Evolutionary conservation across 768 basidiomycete genomes (phyloP), one percentile per base, ranked within the genome.

Genomic region (Postia placenta): DNA sequence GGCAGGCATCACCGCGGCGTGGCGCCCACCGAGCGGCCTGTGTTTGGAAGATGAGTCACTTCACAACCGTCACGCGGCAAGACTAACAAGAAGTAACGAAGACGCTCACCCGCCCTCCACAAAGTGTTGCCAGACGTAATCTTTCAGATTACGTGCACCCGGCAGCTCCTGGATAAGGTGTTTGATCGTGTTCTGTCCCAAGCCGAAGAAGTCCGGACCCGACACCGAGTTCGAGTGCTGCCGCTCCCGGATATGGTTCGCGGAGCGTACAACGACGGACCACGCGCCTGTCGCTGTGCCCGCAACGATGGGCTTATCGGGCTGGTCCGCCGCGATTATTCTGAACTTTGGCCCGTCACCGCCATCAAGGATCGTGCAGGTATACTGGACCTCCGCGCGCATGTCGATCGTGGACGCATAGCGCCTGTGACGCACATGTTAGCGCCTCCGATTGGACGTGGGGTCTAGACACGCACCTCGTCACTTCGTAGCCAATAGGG

Each of bases 231-330:
- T 91, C 38, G 84, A 87, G 60, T 91, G 89, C 54, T 87, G 84
- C 12, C 87, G 75, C 60, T 87, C 83, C 42, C 89, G 80, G 52
- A 92, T 81, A 37, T 78, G 75, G 60, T 91, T 92, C 1, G 90
- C 89, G 44, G 86, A 80, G 59, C 82, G 84, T 44, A 92, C 87
- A 55, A 92, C 86, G 56, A 74, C 80, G 3, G 85, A 82, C 89
- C 89, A 92, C 41, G 87, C 87, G 26, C 89, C 90, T 0, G 89
- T 92, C 26, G 89, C 87, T 1, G 89, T 91, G n/a, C 86, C 86
- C 1, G 89, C 87, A 42, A 85, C 81, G 58, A 91, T 78, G 36
- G 85, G 79, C 41, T 80, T 76, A 56, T 81, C 84, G 2, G 81
- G 78, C 19, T 75, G 74, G 61, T 92, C 89, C 3, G 79, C 75